A percentile compares a stretch with the other conserved stretches of the same genome.
These are phyloP conservation scores for Omphalotus guepiniiformis DNA, from an alignment of 768 basidiomycete genomes.

Conservation along the genomic window DNA sequence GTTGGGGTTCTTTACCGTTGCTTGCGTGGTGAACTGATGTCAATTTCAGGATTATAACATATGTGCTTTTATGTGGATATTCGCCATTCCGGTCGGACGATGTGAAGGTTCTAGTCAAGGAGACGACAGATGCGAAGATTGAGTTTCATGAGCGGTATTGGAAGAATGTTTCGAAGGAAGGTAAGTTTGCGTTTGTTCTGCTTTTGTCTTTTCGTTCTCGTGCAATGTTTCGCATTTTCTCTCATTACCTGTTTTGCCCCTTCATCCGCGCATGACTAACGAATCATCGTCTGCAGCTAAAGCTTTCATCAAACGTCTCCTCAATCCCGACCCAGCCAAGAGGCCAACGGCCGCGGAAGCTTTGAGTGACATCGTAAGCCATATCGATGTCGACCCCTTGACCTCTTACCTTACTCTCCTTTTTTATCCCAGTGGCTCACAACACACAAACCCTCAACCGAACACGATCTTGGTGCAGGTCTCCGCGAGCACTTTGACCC, in stretches of 20 bases:
- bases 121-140: slow-evolving; percentile 81
- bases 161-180: slow-evolving; percentile 80
- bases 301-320: slow-evolving; percentile 67
- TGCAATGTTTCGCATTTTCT: neutral
- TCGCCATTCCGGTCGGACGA: slow-evolving; percentile 90
- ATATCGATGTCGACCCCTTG: neutral
- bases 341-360: slow-evolving; percentile 77
- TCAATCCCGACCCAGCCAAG: slow-evolving; percentile 64
- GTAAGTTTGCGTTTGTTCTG: slow-evolving; percentile 32
- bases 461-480: slow-evolving; percentile 69
- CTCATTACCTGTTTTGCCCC: too few species aligned
- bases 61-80: slow-evolving; percentile 93
- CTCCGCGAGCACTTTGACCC: slow-evolving; percentile 84
- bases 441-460: slow-evolving; percentile 54
- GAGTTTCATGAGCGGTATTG: slow-evolving; percentile 95
- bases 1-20: slow-evolving; percentile 18
- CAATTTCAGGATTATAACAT: slow-evolving; percentile 76
- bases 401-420: too few species aligned
- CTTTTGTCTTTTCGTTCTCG: neutral
- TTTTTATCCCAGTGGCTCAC: slow-evolving; percentile 65
- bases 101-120: slow-evolving; percentile 64
- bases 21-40: neutral
- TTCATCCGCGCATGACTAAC: too few species aligned
- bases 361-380: slow-evolving; percentile 55
- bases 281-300: slow-evolving; percentile 82